Evolutionary conservation across 2,329 filamentous ascomycete species (phyloP).

Genomic region (Fusarium nematophilum): DNA sequence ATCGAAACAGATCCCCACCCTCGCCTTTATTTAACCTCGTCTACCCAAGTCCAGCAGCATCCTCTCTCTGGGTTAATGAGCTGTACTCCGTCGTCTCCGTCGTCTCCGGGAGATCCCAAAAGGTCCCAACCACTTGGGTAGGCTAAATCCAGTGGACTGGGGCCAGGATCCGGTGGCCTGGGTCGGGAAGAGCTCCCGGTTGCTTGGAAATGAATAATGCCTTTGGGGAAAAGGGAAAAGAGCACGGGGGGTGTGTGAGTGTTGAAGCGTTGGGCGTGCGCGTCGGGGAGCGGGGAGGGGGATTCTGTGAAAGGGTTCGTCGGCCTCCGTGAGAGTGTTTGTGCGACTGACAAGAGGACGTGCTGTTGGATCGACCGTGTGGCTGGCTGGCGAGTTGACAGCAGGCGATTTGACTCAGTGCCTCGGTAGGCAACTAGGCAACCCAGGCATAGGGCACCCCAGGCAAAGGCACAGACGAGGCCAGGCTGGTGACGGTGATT

Average conservation of each 20-base stretch:
- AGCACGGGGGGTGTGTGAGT: slow-evolving; percentile 3
- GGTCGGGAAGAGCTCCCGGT: slow-evolving; percentile 40
- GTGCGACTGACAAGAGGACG: slow-evolving; percentile 4
- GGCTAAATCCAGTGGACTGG: slow-evolving; percentile 36
- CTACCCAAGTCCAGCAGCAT: background rate
- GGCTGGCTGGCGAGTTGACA: slow-evolving; percentile 3
- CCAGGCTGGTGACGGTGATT: background rate
- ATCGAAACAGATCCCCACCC: slow-evolving; percentile 7
- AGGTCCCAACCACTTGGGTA: slow-evolving; percentile 39
- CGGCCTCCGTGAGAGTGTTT: slow-evolving; percentile 1
- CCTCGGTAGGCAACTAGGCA: background rate
- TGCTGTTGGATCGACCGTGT: background rate
- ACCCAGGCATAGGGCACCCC: no score
- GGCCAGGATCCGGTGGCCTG: slow-evolving; percentile 42
- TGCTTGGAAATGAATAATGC: slow-evolving; percentile 33
- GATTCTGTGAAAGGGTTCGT: slow-evolving; percentile 3
- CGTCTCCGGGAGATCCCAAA: slow-evolving; percentile 1
- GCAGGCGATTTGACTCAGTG: background rate
- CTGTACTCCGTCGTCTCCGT: background rate
- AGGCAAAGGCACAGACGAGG: no score
- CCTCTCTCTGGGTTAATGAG: slow-evolving; percentile 1
- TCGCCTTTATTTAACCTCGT: background rate
- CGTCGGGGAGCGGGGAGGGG: no score
- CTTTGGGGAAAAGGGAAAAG: slow-evolving; percentile 2
- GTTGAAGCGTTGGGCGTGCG: slow-evolving; percentile 5